Evolutionary conservation across 305 asterid species (phyloP), one percentile per base, ranked within the genome.

Genomic region (Vinca major): DNA sequence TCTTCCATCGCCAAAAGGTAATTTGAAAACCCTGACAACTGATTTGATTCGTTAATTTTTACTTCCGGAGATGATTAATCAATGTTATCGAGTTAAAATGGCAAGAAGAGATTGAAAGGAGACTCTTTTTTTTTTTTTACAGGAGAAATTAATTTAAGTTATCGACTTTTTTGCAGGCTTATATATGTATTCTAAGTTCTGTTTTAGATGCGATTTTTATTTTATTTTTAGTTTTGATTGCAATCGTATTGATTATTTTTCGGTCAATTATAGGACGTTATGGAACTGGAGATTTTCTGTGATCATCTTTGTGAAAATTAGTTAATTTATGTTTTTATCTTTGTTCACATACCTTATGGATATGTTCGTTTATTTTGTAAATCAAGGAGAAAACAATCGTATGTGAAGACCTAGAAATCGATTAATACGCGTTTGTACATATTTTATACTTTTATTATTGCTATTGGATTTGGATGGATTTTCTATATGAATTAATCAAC

Each of bases 21-120:
- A 54, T 60, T 14, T 3, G 16, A 7, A 66, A 73, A 62, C 73
- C 68, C 72, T 58, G 40, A 3, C 44, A 26, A 4, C 19, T 12
- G 6, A 16, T 48, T 19, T 53, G 4, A 7, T 11, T 52, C 20
- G 48, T 48, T n/a, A 4, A 1, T 65, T 1, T 43, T 60, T 55
- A 11, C 17, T 36, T 4, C 41, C 44, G 3, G 47, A 10, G 49
- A 26, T 58, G 57, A 21, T 26, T 5, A 66, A 37, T 73, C 45
- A 33, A 5, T 43, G n/a, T 44, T 43, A 5, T 13, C 36, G 12
- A 19, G 4, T n/a, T 7, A 9, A 36, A 36, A 21, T 65, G 26
- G 21, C 53, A 36, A 12, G 20, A 26, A 6, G 7, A 6, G 7
- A 10, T 26, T 16, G 39, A 7, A 14, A 14, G 7, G n/a, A 36